A percentile compares a stretch with the other conserved stretches of the same genome.
These are phyloP conservation scores for Fusarium phyllophilum DNA, from an alignment of 2,329 filamentous ascomycete genomes.

Conservation along the genomic window DNA sequence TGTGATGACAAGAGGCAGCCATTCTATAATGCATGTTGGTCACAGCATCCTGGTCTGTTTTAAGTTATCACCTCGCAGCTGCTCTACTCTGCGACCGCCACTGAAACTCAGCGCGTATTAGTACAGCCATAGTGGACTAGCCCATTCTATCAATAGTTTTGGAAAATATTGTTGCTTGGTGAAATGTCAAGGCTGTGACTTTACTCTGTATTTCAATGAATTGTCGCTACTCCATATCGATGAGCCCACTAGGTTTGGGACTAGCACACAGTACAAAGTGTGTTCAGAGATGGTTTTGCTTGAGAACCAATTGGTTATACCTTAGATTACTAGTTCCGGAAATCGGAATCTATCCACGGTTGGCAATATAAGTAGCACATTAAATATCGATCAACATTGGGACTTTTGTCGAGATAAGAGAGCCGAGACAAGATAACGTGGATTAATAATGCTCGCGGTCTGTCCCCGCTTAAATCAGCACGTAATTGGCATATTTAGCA, in stretches of 20 bases:
- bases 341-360: not conserved
- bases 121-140: not conserved
- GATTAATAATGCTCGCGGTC: constrained; percentile 20
- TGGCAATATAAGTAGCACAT: not conserved
- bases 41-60: constrained; percentile 5
- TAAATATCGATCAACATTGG: not conserved
- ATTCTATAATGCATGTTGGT: constrained; percentile 25
- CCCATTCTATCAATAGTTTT: not conserved
- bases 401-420: not conserved
- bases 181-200: not conserved
- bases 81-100: not conserved
- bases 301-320: not conserved
- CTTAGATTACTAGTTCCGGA: not conserved
- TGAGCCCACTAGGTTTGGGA: not conserved
- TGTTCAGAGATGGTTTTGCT: not conserved
- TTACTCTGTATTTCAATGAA: not conserved
- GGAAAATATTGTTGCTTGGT: not conserved
- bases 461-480: constrained; percentile 1
- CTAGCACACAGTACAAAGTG: not conserved
- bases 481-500: not conserved
- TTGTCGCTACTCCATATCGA: not conserved
- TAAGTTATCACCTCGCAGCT: not conserved
- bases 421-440: not conserved
- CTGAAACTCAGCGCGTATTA: not conserved
- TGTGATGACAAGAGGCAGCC: not conserved